Evolutionary conservation across 169 alveolate species (phyloP).

Genomic region (Plasmodium vivax): DNA sequence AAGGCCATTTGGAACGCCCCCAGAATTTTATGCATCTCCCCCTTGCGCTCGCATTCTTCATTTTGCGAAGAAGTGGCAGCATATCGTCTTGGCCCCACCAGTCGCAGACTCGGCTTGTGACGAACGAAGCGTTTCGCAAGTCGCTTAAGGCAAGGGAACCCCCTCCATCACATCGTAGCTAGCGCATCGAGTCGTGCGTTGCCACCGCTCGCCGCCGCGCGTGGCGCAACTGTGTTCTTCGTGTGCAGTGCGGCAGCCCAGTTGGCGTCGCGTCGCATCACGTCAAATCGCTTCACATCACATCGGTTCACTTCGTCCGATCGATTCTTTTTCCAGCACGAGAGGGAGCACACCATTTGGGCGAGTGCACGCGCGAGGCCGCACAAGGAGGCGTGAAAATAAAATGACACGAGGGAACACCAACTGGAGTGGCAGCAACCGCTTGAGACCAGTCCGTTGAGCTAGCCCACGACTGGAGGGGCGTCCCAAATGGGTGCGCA

Average conservation of each 20-base stretch:
- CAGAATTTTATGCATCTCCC: not conserved
- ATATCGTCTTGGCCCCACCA: constrained; percentile 2
- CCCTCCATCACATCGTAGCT: not conserved
- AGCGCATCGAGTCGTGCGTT: not conserved
- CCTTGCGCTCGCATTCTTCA: not conserved
- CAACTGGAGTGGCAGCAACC: not conserved
- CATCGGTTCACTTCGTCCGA: not conserved
- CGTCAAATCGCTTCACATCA: not conserved
- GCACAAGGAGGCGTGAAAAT: not conserved
- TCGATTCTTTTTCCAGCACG: not conserved
- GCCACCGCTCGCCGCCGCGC: not conserved
- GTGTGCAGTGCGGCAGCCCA: not conserved
- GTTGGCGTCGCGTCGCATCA: not conserved
- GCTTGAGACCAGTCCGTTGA: not conserved
- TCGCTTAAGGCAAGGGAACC: not conserved
- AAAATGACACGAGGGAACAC: not conserved
- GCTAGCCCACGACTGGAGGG: not conserved
- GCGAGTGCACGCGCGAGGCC: not conserved
- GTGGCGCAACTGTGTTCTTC: not conserved
- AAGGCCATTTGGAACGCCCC: not conserved
- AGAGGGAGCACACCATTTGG: not conserved
- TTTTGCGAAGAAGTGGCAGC: not conserved
- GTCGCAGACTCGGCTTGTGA: not conserved
- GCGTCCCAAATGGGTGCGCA: not conserved
- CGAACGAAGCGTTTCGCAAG: not conserved